Percentiles rank a stretch among this genome's conserved stretches.
Evolutionary conservation across 352 stramenopile species (phyloP).

Genomic region (Globisporangium viniferum): DNA sequence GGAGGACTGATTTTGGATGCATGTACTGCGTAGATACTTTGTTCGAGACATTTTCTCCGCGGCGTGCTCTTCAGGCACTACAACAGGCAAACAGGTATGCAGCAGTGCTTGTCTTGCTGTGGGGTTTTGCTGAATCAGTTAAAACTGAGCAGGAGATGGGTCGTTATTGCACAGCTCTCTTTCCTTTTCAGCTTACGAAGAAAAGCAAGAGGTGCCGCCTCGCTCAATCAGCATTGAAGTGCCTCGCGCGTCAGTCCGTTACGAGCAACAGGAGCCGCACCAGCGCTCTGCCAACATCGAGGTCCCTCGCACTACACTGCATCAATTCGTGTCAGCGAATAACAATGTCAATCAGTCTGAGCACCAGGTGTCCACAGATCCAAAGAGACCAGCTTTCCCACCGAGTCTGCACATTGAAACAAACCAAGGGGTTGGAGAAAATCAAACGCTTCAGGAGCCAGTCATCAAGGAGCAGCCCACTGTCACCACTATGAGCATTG

Average conservation of each 20-base stretch:
- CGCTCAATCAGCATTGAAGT: slow-evolving; percentile 6
- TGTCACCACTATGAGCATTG: background rate
- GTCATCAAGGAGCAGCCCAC: background rate
- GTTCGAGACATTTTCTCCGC: slow-evolving; percentile 65
- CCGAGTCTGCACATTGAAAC: background rate
- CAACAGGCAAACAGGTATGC: slow-evolving; percentile 42
- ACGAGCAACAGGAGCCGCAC: background rate
- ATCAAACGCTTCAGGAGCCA: background rate
- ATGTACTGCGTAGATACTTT: slow-evolving; percentile 30
- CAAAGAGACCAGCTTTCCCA: background rate
- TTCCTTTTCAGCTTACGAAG: slow-evolving; percentile 5
- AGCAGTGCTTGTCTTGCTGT: background rate
- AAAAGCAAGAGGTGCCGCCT: background rate
- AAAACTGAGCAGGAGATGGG: background rate
- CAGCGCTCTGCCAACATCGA: background rate
- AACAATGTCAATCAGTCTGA: background rate
- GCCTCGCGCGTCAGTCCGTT: background rate
- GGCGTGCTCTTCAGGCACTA: slow-evolving; percentile 35
- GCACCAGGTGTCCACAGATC: background rate
- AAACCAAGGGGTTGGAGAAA: background rate
- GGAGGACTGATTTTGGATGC: background rate
- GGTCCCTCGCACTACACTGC: background rate
- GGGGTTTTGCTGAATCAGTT: background rate
- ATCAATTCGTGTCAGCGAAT: too few relatives aligned
- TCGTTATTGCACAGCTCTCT: slow-evolving; percentile 7